Percentiles rank a stretch among this genome's conserved stretches.
Conservation (phyloP, 805 yeast genomes). For the Spathaspora boniae region DNA sequence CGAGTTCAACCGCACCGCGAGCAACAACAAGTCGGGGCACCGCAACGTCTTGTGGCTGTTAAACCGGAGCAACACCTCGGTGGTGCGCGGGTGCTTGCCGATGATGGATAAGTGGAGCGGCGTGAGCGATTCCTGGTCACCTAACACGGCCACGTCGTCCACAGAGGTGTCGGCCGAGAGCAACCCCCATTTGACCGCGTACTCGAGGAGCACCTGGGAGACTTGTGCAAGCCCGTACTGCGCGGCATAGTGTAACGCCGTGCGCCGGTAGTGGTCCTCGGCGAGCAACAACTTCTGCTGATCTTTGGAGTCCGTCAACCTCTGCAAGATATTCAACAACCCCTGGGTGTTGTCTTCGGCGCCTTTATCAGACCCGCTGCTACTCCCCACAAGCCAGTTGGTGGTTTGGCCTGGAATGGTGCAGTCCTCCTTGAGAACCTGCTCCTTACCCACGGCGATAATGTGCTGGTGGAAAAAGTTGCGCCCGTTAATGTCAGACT, state of each 20-base stretch:
- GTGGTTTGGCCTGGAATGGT: slow-evolving; percentile 38
- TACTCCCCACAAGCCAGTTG: slow-evolving; percentile 48
- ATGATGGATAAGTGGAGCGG: slow-evolving; percentile 82
- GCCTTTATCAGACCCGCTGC: slow-evolving; percentile 40
- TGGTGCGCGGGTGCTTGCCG: slow-evolving; percentile 79
- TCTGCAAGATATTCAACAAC: slow-evolving; percentile 53
- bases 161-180: slow-evolving; percentile 47
- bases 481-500: slow-evolving; percentile 73
- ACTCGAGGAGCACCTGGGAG: slow-evolving; percentile 53
- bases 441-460: slow-evolving; percentile 70
- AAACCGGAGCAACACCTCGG: slow-evolving; percentile 52
- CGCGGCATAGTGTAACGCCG: slow-evolving; percentile 87
- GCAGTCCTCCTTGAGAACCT: slow-evolving; percentile 27
- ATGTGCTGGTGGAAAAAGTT: slow-evolving; percentile 84
- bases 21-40: slow-evolving; percentile 55
- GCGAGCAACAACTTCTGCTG: slow-evolving; percentile 43
- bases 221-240: slow-evolving; percentile 77
- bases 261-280: slow-evolving; percentile 71
- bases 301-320: slow-evolving; percentile 33
- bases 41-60: slow-evolving; percentile 39
- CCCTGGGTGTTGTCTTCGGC: slow-evolving; percentile 33
- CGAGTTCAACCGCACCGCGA: slow-evolving; percentile 67
- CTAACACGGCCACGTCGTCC: slow-evolving; percentile 61
- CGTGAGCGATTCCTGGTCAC: slow-evolving; percentile 72
- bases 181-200: slow-evolving; percentile 57